Percentiles rank a stretch among this genome's conserved stretches.
These are phyloP conservation scores for Morella rubra DNA, from an alignment of 306 rosid species.

Conservation along the genomic window DNA sequence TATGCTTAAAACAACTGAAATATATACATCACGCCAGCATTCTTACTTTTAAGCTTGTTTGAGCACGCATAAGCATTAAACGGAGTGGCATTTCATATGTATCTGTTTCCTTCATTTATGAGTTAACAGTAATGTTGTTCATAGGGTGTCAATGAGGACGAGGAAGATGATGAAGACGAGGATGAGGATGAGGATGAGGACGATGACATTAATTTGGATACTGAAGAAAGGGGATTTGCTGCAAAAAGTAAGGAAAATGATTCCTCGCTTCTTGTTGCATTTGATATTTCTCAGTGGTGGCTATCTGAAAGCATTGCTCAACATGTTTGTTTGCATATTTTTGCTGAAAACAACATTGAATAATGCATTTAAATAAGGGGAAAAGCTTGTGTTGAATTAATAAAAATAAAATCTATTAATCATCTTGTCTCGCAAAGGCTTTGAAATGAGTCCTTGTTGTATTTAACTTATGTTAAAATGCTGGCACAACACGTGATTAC, in stretches of 20 bases:
- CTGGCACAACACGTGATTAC: neutral
- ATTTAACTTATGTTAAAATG: neutral
- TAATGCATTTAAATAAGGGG: neutral
- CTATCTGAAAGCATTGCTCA: neutral
- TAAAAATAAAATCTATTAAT: neutral
- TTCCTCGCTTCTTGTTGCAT: constrained; percentile 6
- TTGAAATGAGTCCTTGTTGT: too few species aligned
- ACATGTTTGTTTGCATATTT: neutral
- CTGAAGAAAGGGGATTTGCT: constrained; percentile 32
- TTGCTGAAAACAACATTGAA: neutral
- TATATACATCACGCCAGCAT: neutral
- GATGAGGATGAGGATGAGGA: neutral
- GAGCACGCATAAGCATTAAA: neutral
- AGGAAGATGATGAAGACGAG: constrained; percentile 14
- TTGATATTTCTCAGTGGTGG: neutral
- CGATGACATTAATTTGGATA: constrained; percentile 14
- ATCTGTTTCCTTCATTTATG: constrained; percentile 16
- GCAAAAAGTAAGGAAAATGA: constrained; percentile 55
- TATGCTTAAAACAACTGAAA: neutral
- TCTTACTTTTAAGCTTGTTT: neutral
- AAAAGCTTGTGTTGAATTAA: neutral
- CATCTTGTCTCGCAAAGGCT: neutral
- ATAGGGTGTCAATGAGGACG: constrained; percentile 46
- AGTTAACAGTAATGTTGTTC: constrained; percentile 12
- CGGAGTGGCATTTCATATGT: neutral